Evolutionary conservation across 208 protist species (phyloP).

Genomic region (Crithidia thermophila): DNA sequence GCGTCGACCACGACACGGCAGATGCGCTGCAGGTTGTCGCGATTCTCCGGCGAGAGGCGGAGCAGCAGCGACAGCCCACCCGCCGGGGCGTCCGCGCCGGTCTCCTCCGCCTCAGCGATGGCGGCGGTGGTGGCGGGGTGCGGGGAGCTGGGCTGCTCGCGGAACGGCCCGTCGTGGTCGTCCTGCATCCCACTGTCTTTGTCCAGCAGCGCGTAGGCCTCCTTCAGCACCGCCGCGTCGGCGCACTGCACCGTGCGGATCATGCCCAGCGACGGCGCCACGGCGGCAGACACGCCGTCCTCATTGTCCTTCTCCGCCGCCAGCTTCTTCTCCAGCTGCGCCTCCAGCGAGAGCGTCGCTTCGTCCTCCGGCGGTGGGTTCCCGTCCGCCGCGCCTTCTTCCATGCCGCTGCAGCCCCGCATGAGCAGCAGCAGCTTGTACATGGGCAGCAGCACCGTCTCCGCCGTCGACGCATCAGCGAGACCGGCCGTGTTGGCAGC

Average conservation of each 20-base stretch:
- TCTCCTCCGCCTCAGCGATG: neutral
- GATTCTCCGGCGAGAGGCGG: slow-evolving; percentile 18
- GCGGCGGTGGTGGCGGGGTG: neutral
- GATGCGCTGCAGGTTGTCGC: slow-evolving; percentile 32
- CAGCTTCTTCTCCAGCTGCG: neutral
- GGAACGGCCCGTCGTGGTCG: neutral
- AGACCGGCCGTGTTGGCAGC: neutral
- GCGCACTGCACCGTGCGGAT: slow-evolving; percentile 51
- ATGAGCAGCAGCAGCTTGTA: slow-evolving; percentile 69
- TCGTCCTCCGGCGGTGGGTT: neutral
- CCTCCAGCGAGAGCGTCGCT: no score
- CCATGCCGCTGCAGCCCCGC: slow-evolving; percentile 37
- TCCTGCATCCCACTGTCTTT: neutral
- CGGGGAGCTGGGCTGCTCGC: no score
- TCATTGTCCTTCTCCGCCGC: neutral
- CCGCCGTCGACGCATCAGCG: neutral
- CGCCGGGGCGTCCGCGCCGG: neutral
- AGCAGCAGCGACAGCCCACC: slow-evolving; percentile 15
- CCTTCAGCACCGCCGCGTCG: slow-evolving; percentile 36
- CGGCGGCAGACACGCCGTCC: neutral
- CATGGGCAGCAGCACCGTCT: slow-evolving; percentile 44
- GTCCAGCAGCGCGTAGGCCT: slow-evolving; percentile 19
- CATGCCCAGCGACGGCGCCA: slow-evolving; percentile 33
- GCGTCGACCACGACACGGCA: slow-evolving; percentile 51
- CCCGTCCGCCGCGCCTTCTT: slow-evolving; percentile 1